Evolutionary conservation across 2,329 filamentous ascomycete genomes (phyloP), one percentile per base, ranked within the genome.

Genomic region (Stemphylium beticola): DNA sequence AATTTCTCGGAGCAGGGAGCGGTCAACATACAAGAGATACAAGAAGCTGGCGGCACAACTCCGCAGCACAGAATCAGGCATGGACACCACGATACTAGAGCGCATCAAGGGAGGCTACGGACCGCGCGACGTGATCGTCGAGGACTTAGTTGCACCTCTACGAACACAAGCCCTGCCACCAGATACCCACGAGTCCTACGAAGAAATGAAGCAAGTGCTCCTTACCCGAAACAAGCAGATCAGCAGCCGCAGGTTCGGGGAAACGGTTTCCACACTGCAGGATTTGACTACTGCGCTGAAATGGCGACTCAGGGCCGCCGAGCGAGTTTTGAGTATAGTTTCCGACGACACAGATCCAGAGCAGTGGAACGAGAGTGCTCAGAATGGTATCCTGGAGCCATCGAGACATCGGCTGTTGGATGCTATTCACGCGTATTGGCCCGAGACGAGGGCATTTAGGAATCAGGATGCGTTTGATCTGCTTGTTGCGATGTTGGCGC

Each of bases 101-200:
- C 57, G 57, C 6, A 67, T 68, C 42, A 43, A 40, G 7, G 15
- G 44, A 18, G 63, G 61, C 2, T n/a, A 48, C 3, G 61, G 58
- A 8, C 54, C 61, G 14, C 58, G 55, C 15, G 44, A 58, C n/a
- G 31, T 15, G 7, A 15, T 45, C 5, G 49, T 47, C 15, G 61
- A 65, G 36, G 67, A 71, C 31, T 26, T 72, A 6, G 39, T 72
- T 11, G 61, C 47, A 10, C 53, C 58, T 4, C 34, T 69, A 36
- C 46, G 52, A 18, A 20, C 32, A 3, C 18, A 20, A 29, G 15
- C 37, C 24, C 18, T 12, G 41, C 22, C 4, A 3, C n/a, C 15
- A 7, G 34, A 3, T 24, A 37, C 7, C 2, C 14, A 43, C 3
- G 65, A 67, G 42, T 58, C 61, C 10, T 62, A 62, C 37, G 32